A percentile compares a stretch with the other conserved stretches of the same genome.
Conservation (phyloP, 2,329 filamentous ascomycete genomes). For the Aspergillus vadensis region DNA sequence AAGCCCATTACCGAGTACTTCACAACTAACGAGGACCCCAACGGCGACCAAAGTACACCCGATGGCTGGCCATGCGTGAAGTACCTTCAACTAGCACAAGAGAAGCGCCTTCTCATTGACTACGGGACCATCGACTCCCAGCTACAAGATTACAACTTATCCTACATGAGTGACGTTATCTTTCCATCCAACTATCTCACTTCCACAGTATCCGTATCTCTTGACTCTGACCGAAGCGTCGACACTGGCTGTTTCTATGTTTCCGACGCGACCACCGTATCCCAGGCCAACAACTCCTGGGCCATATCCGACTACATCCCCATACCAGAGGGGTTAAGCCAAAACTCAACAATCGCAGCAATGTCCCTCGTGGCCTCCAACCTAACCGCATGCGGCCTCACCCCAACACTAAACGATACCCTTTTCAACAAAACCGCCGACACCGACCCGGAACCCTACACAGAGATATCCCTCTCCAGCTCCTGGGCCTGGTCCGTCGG, state of each 20-base stretch:
- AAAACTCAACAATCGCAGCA: slow-evolving; percentile 29
- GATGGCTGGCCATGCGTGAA: slow-evolving; percentile 67
- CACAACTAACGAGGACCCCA: slow-evolving; percentile 38
- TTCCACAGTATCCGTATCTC: slow-evolving; percentile 36
- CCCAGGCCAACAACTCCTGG: slow-evolving; percentile 57
- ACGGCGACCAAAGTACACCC: slow-evolving; percentile 49
- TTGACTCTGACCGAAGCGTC: slow-evolving; percentile 45
- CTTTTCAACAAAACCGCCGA: slow-evolving; percentile 56
- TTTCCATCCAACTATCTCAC: slow-evolving; percentile 54
- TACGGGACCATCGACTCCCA: slow-evolving; percentile 61
- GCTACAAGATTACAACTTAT: slow-evolving; percentile 58
- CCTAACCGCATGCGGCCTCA: slow-evolving; percentile 61
- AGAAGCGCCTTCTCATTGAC: slow-evolving; percentile 57
- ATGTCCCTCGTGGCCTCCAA: slow-evolving; percentile 41
- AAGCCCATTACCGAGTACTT: slow-evolving; percentile 58
- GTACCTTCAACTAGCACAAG: slow-evolving; percentile 57
- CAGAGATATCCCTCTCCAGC: slow-evolving; percentile 52
- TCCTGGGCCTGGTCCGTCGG: slow-evolving; percentile 63
- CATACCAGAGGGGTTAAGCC: slow-evolving; percentile 28
- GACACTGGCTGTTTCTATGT: slow-evolving; percentile 58
- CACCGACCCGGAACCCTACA: slow-evolving; percentile 49
- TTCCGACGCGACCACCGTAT: slow-evolving; percentile 43
- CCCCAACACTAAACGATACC: slow-evolving; percentile 60
- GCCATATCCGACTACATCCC: slow-evolving; percentile 40
- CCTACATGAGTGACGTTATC: slow-evolving; percentile 52